phyloP scores from a whole-genome alignment of 202 grass and related monocot species.

The Schoenoplectus tabernaemontani region DNA sequence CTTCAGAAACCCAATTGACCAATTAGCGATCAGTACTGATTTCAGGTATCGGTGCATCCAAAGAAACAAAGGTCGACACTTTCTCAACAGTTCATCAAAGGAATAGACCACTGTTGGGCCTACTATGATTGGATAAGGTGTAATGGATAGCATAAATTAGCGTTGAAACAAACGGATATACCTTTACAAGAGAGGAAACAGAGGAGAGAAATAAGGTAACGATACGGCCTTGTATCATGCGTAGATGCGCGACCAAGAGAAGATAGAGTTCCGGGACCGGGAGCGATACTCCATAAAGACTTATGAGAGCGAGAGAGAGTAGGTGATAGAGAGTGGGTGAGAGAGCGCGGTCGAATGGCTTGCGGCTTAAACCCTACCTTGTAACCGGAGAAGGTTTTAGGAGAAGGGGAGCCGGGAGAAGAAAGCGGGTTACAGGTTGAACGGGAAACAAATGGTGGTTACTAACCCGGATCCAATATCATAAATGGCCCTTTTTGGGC shows the following conservation, averaged over 20 bases:
- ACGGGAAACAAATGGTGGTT: background rate
- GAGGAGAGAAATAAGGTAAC: background rate
- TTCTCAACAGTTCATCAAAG: background rate
- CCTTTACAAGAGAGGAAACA: background rate
- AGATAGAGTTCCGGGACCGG: background rate
- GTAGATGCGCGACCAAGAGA: background rate
- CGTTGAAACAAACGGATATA: background rate
- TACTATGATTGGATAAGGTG: background rate
- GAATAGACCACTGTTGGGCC: too few species aligned
- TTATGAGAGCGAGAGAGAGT: too few species aligned
- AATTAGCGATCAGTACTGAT: slow-evolving; percentile 29
- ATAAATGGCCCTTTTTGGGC: background rate
- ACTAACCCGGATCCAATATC: background rate
- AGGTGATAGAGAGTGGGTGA: background rate
- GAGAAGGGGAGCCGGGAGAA: background rate
- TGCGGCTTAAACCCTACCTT: background rate
- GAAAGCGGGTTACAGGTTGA: background rate
- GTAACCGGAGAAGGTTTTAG: background rate
- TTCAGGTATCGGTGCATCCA: slow-evolving; percentile 25
- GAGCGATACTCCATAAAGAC: too few species aligned
- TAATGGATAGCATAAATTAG: background rate
- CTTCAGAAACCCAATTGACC: slow-evolving; percentile 17
- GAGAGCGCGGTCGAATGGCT: background rate
- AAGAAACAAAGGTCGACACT: slow-evolving; percentile 1
- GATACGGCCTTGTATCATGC: background rate